Conservation (phyloP, 768 basidiomycete species). For the Amanita thiersii region DNA sequence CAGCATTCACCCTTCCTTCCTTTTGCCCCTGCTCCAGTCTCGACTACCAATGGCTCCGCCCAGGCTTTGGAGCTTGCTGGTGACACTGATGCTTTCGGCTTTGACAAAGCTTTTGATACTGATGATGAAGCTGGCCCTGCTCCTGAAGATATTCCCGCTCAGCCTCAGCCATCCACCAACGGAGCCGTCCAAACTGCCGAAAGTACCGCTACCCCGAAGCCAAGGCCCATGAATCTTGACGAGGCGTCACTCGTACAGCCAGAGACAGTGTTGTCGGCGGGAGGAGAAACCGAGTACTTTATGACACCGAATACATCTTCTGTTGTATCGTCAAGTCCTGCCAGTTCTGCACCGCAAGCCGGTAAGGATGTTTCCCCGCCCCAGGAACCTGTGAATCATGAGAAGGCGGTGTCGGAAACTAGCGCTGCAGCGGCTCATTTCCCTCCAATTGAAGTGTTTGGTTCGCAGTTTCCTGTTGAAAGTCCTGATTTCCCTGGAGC, state of each 20-base stretch:
- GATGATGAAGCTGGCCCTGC: slow-evolving; percentile 7
- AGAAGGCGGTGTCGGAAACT: too few species aligned
- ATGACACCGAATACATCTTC: slow-evolving; percentile 50
- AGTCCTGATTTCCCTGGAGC: too few species aligned
- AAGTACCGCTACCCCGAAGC: slow-evolving; percentile 2
- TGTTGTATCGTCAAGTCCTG: slow-evolving; percentile 11
- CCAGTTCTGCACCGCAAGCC: slow-evolving; percentile 14
- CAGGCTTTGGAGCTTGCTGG: slow-evolving; percentile 18
- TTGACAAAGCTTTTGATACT: slow-evolving; percentile 26
- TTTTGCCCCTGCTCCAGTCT: slow-evolving; percentile 24
- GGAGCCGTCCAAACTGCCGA: not conserved
- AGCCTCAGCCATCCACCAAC: slow-evolving; percentile 3
- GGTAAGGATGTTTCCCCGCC: too few species aligned
- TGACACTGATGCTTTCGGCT: slow-evolving; percentile 34
- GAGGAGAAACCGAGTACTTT: slow-evolving; percentile 47
- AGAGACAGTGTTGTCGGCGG: slow-evolving; percentile 15
- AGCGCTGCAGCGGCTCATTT: slow-evolving; percentile 29
- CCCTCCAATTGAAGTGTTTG: too few species aligned
- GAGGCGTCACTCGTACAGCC: slow-evolving; percentile 6
- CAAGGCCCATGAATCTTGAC: slow-evolving; percentile 13
- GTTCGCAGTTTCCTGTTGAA: too few species aligned
- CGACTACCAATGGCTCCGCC: slow-evolving; percentile 17
- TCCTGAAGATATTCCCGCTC: slow-evolving; percentile 15
- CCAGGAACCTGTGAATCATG: too few species aligned
- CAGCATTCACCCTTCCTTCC: slow-evolving; percentile 52